Base-by-base conservation (phyloP, 2,329 filamentous ascomycete genomes). In the Knoxdaviesia proteae region DNA sequence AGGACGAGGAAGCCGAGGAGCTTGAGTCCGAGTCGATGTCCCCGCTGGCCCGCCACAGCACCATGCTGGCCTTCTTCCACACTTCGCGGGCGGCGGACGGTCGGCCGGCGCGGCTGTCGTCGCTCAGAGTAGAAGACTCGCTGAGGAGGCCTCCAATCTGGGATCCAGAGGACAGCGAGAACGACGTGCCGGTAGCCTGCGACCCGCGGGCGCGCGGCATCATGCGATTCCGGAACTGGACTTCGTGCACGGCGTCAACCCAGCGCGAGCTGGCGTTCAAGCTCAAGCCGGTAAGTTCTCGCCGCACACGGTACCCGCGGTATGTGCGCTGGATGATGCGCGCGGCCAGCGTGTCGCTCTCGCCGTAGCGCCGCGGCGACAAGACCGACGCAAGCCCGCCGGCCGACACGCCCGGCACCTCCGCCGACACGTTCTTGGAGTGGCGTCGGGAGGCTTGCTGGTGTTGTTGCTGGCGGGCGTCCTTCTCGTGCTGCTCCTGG, bases 31-130 rank as follows among this genome's bases (percentile, higher is more conserved):
- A 64, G n/a, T 66, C 60, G 52, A 46, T 45, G 36, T 88, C 82
- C 36, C 69, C 74, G 3, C 77, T 81, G 1, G 82, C 86, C 38
- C 78, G 68, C 41, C 74, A 69, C 3, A 81, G 80, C 37, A 90
- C 77, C 11, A 71, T 65, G 11, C 77, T 74, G 0, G 71, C 75
- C 48, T 80, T 81, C 51, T 75, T 77, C 86, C 86, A 94, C 45
- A 84, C 80, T 44, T 71, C 63, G 36, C 71, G 68, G 9, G 80
- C 80, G 6, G 56, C 52, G 6, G 52, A 54, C 49, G 35, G 49
- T 47, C 36, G 52, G 48, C 37, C 47, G 51, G 9, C 48, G 20
- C 43, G 40, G 7, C 33, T 44, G 6, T 44, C 51, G 9, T 47
- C 32, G 10, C 44, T 50, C 46, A 41, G 44, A 33, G 42, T 44